phyloP scores from a whole-genome alignment of 768 basidiomycete species.

The Auriscalpium vulgare region DNA sequence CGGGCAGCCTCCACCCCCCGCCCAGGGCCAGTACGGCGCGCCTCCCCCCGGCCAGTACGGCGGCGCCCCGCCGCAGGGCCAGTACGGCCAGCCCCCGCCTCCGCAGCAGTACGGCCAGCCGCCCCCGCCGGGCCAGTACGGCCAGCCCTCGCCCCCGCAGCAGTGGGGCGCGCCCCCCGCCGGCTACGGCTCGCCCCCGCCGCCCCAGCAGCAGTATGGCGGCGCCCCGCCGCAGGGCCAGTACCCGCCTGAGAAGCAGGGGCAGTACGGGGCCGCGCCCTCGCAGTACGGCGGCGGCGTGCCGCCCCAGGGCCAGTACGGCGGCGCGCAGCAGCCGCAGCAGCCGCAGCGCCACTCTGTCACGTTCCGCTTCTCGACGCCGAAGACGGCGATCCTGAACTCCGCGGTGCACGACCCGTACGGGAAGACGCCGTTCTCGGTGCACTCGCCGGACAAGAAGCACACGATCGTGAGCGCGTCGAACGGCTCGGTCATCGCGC shows the following conservation, averaged over 20 bases:
- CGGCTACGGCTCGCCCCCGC: background rate
- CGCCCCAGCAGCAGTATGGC: background rate
- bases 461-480: background rate
- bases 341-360: background rate
- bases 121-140: background rate
- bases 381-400: background rate
- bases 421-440: conserved; percentile 3
- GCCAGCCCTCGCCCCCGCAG: background rate
- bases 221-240: background rate
- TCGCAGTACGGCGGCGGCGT: too few relatives aligned
- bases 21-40: background rate
- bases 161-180: background rate
- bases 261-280: background rate
- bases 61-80: background rate
- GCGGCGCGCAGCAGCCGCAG: background rate
- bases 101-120: background rate
- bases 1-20: background rate
- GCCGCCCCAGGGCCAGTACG: background rate
- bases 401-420: conserved; percentile 3
- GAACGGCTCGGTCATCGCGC: background rate
- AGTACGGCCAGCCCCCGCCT: background rate
- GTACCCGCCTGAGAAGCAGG: background rate
- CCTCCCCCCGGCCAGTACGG: background rate
- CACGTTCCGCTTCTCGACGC: conserved; percentile 1
- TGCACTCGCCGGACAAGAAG: conserved; percentile 4